A percentile compares a stretch with the other conserved stretches of the same genome.
Evolutionary conservation across 108 stramenopile species (phyloP).

Genomic region (Fistulifera pelliculosa): DNA sequence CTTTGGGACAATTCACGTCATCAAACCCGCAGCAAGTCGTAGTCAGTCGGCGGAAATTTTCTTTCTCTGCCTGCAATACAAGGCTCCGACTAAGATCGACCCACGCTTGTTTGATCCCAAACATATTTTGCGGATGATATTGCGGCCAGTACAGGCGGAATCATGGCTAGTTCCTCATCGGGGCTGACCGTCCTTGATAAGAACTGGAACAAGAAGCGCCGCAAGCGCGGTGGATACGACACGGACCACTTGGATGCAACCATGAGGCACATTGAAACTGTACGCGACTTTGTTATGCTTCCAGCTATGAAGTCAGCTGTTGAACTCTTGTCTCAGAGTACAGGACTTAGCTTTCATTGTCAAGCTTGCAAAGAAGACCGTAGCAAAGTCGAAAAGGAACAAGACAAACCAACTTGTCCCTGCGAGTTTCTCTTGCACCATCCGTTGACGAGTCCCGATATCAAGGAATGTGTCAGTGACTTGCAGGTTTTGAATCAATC

Average conservation of each 20-base stretch:
- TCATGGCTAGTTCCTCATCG: slow-evolving; percentile 8
- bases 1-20: slow-evolving; percentile 79
- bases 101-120: slow-evolving; percentile 94
- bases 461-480: slow-evolving; percentile 80
- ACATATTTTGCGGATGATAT: slow-evolving; percentile 88
- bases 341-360: slow-evolving; percentile 78
- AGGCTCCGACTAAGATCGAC: slow-evolving; percentile 91
- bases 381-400: slow-evolving; percentile 12
- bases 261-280: slow-evolving; percentile 63
- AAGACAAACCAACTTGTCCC: slow-evolving; percentile 27
- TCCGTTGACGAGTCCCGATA: slow-evolving; percentile 77
- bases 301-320: slow-evolving; percentile 78
- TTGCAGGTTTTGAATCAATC: slow-evolving; percentile 91
- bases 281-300: slow-evolving; percentile 72
- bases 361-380: slow-evolving; percentile 30
- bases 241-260: slow-evolving; percentile 72
- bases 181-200: slow-evolving; percentile 90
- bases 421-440: slow-evolving; percentile 66
- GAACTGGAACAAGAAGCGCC: slow-evolving; percentile 76
- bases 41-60: slow-evolving; percentile 97
- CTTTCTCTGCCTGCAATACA: slow-evolving; percentile 85
- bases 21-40: slow-evolving; percentile 92
- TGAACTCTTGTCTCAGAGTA: slow-evolving; percentile 76
- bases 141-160: slow-evolving; percentile 64
- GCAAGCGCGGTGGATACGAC: slow-evolving; percentile 89